Evolutionary conservation across 441 rosid species (phyloP), one percentile per base, ranked within the genome.

Genomic region (Pelargonium australe): DNA sequence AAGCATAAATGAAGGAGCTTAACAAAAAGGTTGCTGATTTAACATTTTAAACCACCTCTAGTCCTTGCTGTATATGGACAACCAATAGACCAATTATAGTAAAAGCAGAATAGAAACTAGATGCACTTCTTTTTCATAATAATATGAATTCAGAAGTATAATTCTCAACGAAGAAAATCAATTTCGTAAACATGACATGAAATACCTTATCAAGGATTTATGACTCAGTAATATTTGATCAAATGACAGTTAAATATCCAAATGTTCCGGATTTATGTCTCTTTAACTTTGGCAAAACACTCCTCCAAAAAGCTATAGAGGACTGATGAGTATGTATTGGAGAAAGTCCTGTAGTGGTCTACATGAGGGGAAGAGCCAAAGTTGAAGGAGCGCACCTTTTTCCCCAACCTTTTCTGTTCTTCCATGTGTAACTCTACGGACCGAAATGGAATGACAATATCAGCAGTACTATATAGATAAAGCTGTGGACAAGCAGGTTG

Each of bases 401-500:
- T 86, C 62, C 97, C 95, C 53, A 78, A 78, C 80, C 63, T 87
- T 79, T 75, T 74, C 76, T 89, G 91, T 61, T 76, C 85, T 76
- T 76, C 77, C 45, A 94, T 79, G 61, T 75, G 73, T 6, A 70
- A 28, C 77, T 89, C 95, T 4, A 91, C 73, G 0, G 89, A 81
- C 64, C 86, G 80, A 71, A 65, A 86, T 0, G 95, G 92, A 23
- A 91, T 78, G 5, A 94, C 87, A 67, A 75, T 86, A 74, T 94
- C 97, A 0, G 73, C 85, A 1, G 89, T 79, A 87, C 98, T 91
- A 73, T 91, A 91, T 61, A 94, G 86, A 77, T 85, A 94, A 28
- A 91, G 96, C 66, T 88, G 97, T 28, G 95, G 95, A 70, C 95
- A 89, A 16, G 77, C 60, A 60, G 96, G 95, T 64, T 75, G 88